phyloP scores from a whole-genome alignment of 257 asterid genomes.

The Ophiorrhiza pumila region DNA sequence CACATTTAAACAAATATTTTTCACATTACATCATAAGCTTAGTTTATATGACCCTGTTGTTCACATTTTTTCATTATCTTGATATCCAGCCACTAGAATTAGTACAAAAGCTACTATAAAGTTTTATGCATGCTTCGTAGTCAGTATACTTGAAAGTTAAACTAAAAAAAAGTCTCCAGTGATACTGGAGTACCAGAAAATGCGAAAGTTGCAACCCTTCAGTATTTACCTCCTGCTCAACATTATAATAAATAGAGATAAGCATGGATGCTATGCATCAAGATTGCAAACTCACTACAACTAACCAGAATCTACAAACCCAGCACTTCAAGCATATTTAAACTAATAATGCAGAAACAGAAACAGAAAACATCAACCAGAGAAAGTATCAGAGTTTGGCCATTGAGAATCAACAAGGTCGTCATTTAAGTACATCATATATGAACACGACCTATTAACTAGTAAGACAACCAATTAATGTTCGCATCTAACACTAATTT shows the following conservation, averaged over 20 bases:
- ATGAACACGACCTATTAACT: not conserved
- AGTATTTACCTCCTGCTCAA: not conserved
- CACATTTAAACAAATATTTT: not conserved
- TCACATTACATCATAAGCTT: not conserved
- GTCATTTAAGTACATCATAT: not conserved
- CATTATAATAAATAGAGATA: not conserved
- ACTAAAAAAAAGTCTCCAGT: not conserved
- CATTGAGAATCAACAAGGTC: not conserved
- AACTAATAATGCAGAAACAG: not conserved
- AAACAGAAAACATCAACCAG: not conserved
- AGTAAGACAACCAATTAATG: not conserved
- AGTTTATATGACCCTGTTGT: not conserved
- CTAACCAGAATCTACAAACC: not conserved
- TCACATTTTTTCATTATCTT: not conserved
- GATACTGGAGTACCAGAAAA: not conserved
- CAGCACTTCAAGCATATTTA: not conserved
- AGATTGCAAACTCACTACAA: not conserved
- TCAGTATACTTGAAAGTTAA: too few relatives aligned
- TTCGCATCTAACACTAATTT: not conserved
- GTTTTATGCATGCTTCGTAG: too few relatives aligned
- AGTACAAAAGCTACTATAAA: too few relatives aligned
- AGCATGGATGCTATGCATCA: not conserved
- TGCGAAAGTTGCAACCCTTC: not conserved
- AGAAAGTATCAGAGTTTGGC: not conserved
- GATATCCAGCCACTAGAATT: not conserved